phyloP scores from a whole-genome alignment of 306 rosid genomes.

The Phaseolus lunatus region DNA sequence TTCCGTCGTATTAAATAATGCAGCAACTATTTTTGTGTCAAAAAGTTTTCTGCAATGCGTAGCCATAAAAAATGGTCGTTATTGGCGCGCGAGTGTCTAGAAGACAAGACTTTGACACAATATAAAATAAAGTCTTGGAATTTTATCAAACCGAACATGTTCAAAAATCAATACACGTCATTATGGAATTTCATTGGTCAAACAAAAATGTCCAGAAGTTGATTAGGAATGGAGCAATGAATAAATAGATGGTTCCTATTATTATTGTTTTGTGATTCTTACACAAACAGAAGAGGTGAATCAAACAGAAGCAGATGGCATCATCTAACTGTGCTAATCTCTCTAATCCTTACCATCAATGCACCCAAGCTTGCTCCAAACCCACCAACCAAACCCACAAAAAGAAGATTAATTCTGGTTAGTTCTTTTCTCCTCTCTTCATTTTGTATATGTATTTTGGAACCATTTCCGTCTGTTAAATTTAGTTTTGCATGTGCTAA shows the following conservation, averaged over 20 bases:
- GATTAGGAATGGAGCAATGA: background rate
- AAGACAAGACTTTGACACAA: conserved; percentile 38
- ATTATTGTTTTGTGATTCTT: too few relatives aligned
- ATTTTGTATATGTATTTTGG: too few relatives aligned
- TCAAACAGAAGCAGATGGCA: conserved; percentile 53
- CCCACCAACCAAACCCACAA: conserved; percentile 55
- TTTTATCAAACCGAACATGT: background rate
- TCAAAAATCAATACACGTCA: conserved; percentile 23
- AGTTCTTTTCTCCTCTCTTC: background rate
- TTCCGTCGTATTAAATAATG: background rate
- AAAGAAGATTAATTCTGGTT: conserved; percentile 62
- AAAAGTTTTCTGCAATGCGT: too few relatives aligned
- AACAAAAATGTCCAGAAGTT: background rate
- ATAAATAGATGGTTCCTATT: conserved; percentile 20
- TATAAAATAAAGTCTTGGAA: too few relatives aligned
- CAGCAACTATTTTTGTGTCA: background rate
- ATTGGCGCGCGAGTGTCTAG: conserved; percentile 34
- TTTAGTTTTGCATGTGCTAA: background rate
- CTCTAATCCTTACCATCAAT: conserved; percentile 85
- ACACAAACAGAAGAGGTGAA: background rate
- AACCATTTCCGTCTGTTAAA: too few relatives aligned
- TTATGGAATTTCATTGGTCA: conserved; percentile 37
- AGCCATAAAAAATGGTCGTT: background rate
- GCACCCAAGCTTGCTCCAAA: conserved; percentile 69
- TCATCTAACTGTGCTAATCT: conserved; percentile 62